Evolutionary conservation across 2,329 filamentous ascomycete genomes (phyloP).

Genomic region (Tolypocladium guangdongense): DNA sequence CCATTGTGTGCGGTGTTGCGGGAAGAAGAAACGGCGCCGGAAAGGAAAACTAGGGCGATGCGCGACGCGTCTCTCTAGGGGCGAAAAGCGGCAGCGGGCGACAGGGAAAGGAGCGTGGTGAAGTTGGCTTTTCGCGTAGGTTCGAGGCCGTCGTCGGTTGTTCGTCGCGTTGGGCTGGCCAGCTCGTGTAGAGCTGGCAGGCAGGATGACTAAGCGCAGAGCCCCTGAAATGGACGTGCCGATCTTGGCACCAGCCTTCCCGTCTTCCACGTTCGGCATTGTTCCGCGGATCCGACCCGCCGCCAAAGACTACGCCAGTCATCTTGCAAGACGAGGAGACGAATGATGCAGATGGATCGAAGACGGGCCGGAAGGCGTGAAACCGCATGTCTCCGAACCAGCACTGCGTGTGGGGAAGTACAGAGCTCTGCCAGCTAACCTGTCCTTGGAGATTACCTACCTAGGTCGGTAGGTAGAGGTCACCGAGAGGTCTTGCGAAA

Average conservation of each 20-base stretch:
- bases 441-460: too few species aligned
- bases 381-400: background rate
- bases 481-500: too few species aligned
- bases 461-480: too few species aligned
- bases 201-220: background rate
- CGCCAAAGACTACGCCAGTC: background rate
- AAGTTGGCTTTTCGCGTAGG: constrained; percentile 7
- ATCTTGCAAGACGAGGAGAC: background rate
- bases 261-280: background rate
- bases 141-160: background rate
- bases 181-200: background rate
- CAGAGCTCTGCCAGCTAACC: too few species aligned
- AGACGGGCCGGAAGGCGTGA: too few species aligned
- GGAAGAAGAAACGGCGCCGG: background rate
- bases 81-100: background rate
- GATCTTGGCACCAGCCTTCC: background rate
- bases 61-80: background rate
- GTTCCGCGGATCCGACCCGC: background rate
- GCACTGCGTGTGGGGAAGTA: background rate
- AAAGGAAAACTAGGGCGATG: background rate
- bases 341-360: background rate
- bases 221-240: background rate
- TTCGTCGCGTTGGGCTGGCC: background rate
- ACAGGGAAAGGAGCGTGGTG: constrained; percentile 15
- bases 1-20: constrained; percentile 28